A percentile compares a stretch with the other conserved stretches of the same genome.
These are phyloP conservation scores for Penicillium sp. DNA, from an alignment of 2,329 filamentous ascomycete genomes.

Conservation along the genomic window DNA sequence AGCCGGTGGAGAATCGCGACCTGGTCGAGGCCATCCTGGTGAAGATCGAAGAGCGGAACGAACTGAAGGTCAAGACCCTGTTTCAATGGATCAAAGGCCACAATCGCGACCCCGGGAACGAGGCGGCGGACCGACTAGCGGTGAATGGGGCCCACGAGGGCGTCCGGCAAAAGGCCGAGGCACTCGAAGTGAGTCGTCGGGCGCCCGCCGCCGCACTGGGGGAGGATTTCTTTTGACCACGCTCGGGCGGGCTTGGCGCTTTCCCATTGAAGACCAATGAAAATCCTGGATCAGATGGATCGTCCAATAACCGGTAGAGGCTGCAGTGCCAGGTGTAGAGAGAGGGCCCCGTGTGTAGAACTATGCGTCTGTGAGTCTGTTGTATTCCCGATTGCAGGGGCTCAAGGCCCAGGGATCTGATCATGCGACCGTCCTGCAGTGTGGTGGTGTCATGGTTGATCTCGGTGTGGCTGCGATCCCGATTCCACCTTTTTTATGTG, in stretches of 20 bases:
- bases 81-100: slow-evolving; percentile 94
- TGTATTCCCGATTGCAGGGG: too few species aligned
- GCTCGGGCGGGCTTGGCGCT: not conserved
- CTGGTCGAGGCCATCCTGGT: slow-evolving; percentile 66
- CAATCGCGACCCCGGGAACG: slow-evolving; percentile 64
- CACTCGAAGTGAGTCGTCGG: slow-evolving; percentile 18
- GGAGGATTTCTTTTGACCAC: slow-evolving; percentile 17
- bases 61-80: slow-evolving; percentile 54
- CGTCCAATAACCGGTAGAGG: too few species aligned
- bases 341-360: too few species aligned
- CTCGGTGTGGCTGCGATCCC: not conserved
- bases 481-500: not conserved
- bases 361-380: too few species aligned
- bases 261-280: not conserved
- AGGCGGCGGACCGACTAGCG: slow-evolving; percentile 72
- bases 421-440: not conserved
- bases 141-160: slow-evolving; percentile 55
- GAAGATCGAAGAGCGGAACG: slow-evolving; percentile 63
- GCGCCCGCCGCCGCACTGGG: slow-evolving; percentile 24
- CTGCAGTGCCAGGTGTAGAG: too few species aligned
- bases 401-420: not conserved
- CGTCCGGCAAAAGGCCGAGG: slow-evolving; percentile 25
- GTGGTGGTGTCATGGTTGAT: not conserved
- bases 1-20: slow-evolving; percentile 79
- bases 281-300: too few species aligned